These are phyloP conservation scores for Saccharomyces jurei DNA, from an alignment of 805 yeast species.

Conservation along the genomic window DNA sequence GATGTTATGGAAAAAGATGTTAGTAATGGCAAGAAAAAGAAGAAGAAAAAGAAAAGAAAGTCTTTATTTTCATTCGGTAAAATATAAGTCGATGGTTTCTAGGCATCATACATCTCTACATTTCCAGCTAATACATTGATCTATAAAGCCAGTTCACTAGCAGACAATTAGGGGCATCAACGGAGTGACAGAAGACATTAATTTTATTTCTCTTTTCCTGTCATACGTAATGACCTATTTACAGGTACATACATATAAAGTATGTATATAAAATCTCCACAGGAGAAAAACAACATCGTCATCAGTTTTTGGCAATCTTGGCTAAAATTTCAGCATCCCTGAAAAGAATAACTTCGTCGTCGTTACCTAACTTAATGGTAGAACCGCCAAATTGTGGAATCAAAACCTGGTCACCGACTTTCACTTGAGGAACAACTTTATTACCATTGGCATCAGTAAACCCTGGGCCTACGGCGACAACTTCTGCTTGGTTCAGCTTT, in stretches of 20 bases:
- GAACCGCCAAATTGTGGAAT: constrained; percentile 94
- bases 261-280: neutral
- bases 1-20: constrained; percentile 4
- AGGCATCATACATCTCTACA: neutral
- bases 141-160: neutral
- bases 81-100: neutral
- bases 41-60: neutral
- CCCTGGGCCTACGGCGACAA: constrained; percentile 94
- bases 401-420: constrained; percentile 87
- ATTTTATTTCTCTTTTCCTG: neutral
- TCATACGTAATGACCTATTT: neutral
- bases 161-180: neutral
- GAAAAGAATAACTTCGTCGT: constrained; percentile 66
- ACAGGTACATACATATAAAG: neutral
- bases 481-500: constrained; percentile 86
- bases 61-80: constrained; percentile 5
- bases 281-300: neutral
- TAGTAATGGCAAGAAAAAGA: constrained; percentile 5
- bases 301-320: constrained; percentile 41
- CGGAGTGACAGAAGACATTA: neutral
- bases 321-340: constrained; percentile 94
- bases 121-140: neutral
- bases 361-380: constrained; percentile 78
- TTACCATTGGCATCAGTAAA: constrained; percentile 67
- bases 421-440: constrained; percentile 62